Base-by-base conservation (phyloP, 345 rosid genomes). In the Lumnitzera racemosa region DNA sequence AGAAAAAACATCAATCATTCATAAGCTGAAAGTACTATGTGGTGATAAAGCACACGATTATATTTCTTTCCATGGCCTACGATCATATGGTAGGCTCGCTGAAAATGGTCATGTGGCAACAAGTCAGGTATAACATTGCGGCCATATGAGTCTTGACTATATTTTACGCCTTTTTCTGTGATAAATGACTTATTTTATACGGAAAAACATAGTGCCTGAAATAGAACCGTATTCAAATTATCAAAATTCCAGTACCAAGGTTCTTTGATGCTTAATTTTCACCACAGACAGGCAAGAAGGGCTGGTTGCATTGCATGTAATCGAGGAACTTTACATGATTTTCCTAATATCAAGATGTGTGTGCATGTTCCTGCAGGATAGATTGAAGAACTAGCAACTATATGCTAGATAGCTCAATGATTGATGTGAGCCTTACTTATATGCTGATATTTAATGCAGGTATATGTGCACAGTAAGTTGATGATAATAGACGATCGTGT, bases 401-500 rank as follows among this genome's bases (percentile, higher is more conserved):
- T 7, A 49, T 49, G 48, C 24, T 53, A 4, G 8, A 50, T 31
- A 15, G 41, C 52, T 23, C 15, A 53, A 29, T 12, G 20, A 41
- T 4, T 12, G 20, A 41, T 4, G 16, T 29, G 41, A 51, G 31
- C 46, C 20, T 43, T 17, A 57, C 48, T 36, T 12, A 25, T 27
- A 17, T 50, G 1, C 8, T 53, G 47, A 29, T 52, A 61, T 25
- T 67, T 64, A 61, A 24, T 63, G 54, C 72, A 84, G 90, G 83
- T 92, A 51, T 92, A 91, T 63, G 96, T 89, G 74, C 98, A 91
- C 61, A 91, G 98, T 80, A 91, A 91, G 73, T 72, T 91, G 64
- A 71, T 91, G 89, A 87, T 91, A 63, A 64, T 91, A 58, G 96
- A 91, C 56, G 98, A 91, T 61, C 78, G 83, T 0, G 56, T 67